Evolutionary conservation across 75 land plant species (phyloP).

Genomic region (Pseudotsuga menziesii): DNA sequence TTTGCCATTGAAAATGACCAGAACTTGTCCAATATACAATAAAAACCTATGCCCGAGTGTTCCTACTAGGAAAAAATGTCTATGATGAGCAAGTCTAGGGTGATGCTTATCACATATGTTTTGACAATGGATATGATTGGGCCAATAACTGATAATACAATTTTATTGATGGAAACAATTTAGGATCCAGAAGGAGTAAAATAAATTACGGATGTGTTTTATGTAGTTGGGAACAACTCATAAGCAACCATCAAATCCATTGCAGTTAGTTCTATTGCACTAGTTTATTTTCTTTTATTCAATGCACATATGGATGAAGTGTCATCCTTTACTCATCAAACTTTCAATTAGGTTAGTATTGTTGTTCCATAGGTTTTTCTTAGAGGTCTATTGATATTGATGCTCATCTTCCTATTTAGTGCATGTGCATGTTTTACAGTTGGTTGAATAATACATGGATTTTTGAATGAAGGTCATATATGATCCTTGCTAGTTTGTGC

Average conservation of each 20-base stretch:
- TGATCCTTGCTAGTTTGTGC: no score
- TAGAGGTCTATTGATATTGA: slow-evolving; percentile 93
- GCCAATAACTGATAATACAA: slow-evolving; percentile 99
- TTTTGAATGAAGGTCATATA: slow-evolving; percentile 98
- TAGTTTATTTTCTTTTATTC: slow-evolving; percentile 96
- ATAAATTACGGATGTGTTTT: slow-evolving; percentile 94
- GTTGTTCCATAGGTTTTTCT: slow-evolving; percentile 96
- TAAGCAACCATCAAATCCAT: slow-evolving; percentile 98
- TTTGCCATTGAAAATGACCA: no score
- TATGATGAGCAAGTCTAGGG: no score
- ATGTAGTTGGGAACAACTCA: slow-evolving; percentile 98
- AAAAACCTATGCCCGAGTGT: no score
- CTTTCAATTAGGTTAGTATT: slow-evolving; percentile 95
- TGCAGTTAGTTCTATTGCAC: slow-evolving; percentile 97
- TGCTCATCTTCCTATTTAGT: slow-evolving; percentile 95
- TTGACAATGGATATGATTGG: slow-evolving; percentile 99
- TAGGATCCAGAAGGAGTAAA: slow-evolving; percentile 98
- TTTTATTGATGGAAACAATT: slow-evolving; percentile 97
- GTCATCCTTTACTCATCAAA: slow-evolving; percentile 57
- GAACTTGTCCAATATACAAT: no score
- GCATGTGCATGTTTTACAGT: slow-evolving; percentile 99
- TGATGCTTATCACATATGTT: slow-evolving; percentile 45
- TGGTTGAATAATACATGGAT: slow-evolving; percentile 96
- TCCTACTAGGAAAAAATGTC: no score
- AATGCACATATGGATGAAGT: slow-evolving; percentile 99